Evolutionary conservation across 106 monocot genomes (phyloP), one percentile per base, ranked within the genome.

Genomic region (Allium fistulosum): DNA sequence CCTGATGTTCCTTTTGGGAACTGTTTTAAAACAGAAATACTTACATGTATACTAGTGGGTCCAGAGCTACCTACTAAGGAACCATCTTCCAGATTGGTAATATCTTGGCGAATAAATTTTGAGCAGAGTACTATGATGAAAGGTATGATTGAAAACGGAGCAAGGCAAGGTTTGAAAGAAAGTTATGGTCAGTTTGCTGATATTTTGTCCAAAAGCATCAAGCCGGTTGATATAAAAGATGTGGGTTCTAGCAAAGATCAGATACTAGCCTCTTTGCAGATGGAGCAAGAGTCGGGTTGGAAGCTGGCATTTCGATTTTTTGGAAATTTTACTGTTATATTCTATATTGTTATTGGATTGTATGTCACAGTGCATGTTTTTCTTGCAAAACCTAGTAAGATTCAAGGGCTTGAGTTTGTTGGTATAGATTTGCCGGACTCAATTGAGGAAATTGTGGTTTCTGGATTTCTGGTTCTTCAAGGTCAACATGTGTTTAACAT

Each of bases 1-100:
- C 94, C 94, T 67, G 94, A 95, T 80, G 94, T 91, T 74, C 94
- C 94, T 46, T 95, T 70, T 69, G 94, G 94, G 50, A 85, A 49
- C 22, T 73, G 14, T 75, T 95, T 95, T 68, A 79, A 69, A 75
- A 74, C 74, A 37, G 90, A 95, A 61, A 12, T 95, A 69, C 83
- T 88, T 9, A 76, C 59, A 47, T 85, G 80, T 48, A 85, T 95
- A 63, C 79, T 49, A 16, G 82, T 83, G 57, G 90, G 90, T 16
- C 94, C 94, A 27, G 84, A 84, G 47, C 72, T 87, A 48, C 63
- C 71, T 57, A 72, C 84, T 48, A 80, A 83, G 58, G 87, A 88
- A 6, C 74, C 80, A 71, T 85, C 90, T 2, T 78, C 88, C 17
- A 85, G 68, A 59, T 69, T 95, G 65, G 71, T 91, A 58, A 61